Evolutionary conservation across 352 stramenopile species (phyloP).

Genomic region (Globisporangium viniferum): DNA sequence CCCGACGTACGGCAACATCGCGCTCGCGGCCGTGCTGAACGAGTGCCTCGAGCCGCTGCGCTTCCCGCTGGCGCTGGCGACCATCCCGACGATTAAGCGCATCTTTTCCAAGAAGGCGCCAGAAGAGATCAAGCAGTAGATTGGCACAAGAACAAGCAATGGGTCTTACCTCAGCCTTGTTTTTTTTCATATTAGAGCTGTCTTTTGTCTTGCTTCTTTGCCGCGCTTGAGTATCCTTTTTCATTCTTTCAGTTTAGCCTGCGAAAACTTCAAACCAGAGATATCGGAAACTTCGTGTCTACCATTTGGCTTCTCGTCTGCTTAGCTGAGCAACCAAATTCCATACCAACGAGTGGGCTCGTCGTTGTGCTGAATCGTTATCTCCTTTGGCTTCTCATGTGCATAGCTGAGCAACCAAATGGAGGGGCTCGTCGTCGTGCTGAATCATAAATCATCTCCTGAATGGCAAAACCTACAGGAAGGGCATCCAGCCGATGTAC

Average conservation of each 20-base stretch:
- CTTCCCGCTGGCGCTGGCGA: constrained; percentile 84
- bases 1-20: constrained; percentile 86
- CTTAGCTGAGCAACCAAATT: background rate
- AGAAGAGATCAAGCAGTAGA: constrained; percentile 19
- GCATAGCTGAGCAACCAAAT: background rate
- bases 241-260: background rate
- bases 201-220: background rate
- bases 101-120: constrained; percentile 43
- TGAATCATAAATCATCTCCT: background rate
- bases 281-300: background rate
- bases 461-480: constrained; percentile 41
- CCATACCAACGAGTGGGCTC: background rate
- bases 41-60: constrained; percentile 82
- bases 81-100: constrained; percentile 74
- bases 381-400: background rate
- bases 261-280: background rate
- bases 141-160: constrained; percentile 5
- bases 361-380: background rate
- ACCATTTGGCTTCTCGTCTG: background rate
- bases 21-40: constrained; percentile 84
- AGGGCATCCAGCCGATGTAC: constrained; percentile 96
- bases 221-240: too few species aligned
- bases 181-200: constrained; percentile 5
- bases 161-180: background rate
- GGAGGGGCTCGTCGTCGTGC: background rate